Evolutionary conservation across 1,284 basidiomycete genomes (phyloP).

Genomic region (Chalciporus piperatoides): DNA sequence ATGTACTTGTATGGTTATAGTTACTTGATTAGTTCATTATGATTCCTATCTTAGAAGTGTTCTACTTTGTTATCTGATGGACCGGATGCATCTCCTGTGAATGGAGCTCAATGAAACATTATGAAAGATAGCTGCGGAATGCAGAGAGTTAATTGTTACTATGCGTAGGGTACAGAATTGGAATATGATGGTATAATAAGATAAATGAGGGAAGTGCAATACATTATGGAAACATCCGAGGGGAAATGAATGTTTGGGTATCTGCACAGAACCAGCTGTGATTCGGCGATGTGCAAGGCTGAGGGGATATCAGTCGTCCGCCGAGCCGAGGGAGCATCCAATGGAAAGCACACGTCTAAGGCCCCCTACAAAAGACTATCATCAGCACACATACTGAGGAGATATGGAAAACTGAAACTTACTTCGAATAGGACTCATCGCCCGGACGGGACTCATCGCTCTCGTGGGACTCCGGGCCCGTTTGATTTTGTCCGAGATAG

Average conservation of each 20-base stretch:
- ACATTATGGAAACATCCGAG: neutral
- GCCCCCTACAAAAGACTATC: constrained; percentile 19
- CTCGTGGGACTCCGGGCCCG: constrained; percentile 21
- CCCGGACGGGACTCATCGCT: constrained; percentile 31
- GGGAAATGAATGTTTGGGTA: neutral
- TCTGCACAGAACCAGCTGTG: constrained; percentile 7
- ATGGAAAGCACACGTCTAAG: constrained; percentile 31
- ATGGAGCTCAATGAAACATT: neutral
- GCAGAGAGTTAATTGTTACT: neutral
- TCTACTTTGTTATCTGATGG: constrained; percentile 8
- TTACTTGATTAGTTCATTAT: constrained; percentile 22
- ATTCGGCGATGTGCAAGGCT: neutral
- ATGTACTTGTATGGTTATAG: neutral
- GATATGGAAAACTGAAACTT: constrained; percentile 9
- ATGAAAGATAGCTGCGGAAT: neutral
- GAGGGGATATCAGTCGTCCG: constrained; percentile 5
- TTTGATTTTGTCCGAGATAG: constrained; percentile 7
- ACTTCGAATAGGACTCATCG: constrained; percentile 33
- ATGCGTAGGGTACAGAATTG: neutral
- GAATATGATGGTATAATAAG: neutral
- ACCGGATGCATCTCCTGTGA: neutral
- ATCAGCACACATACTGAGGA: constrained; percentile 9
- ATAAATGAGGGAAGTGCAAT: neutral
- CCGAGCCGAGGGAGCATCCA: constrained; percentile 10
- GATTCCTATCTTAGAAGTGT: constrained; percentile 19